Percentiles rank a stretch among this genome's conserved stretches.
Evolutionary conservation across 495 filamentous ascomycete genomes (phyloP).

Genomic region (Penicillium canescens): DNA sequence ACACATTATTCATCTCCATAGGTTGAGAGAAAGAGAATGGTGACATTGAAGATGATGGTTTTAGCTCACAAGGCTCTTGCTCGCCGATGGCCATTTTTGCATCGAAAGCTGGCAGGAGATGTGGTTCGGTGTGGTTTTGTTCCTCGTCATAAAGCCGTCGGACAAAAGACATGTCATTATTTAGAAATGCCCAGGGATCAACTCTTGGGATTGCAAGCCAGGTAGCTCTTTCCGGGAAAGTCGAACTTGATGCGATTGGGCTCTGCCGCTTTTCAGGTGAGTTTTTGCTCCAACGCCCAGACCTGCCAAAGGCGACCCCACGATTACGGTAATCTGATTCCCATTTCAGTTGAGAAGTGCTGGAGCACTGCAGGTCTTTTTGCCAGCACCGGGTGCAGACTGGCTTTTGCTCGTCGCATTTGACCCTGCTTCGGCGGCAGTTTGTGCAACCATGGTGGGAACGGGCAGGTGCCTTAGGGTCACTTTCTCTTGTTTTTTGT

Average conservation of each 20-base stretch:
- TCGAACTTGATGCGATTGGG: neutral
- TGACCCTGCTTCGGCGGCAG: constrained; percentile 14
- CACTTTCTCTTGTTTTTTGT: neutral
- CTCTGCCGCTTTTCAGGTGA: neutral
- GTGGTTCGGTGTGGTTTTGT: neutral
- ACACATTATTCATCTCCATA: neutral
- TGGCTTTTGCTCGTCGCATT: constrained; percentile 16
- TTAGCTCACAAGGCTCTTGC: neutral
- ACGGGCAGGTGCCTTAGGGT: neutral
- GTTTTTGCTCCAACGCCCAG: constrained; percentile 1
- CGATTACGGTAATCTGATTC: constrained; percentile 1
- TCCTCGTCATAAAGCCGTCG: constrained; percentile 3
- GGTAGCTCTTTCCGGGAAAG: too few relatives aligned
- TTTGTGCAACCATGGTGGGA: constrained; percentile 10
- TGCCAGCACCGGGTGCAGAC: constrained; percentile 9
- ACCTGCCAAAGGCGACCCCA: constrained; percentile 2
- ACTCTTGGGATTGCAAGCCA: neutral
- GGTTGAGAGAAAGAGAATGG: neutral
- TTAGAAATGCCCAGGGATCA: neutral
- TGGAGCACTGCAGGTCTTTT: constrained; percentile 6
- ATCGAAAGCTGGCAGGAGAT: constrained; percentile 1
- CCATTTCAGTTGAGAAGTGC: neutral
- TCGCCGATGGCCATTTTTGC: neutral
- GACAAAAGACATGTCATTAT: neutral
- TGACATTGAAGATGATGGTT: neutral